Evolutionary conservation across 805 yeast species (phyloP), one percentile per base, ranked within the genome.

Genomic region (Schizosaccharomyces japonicus): DNA sequence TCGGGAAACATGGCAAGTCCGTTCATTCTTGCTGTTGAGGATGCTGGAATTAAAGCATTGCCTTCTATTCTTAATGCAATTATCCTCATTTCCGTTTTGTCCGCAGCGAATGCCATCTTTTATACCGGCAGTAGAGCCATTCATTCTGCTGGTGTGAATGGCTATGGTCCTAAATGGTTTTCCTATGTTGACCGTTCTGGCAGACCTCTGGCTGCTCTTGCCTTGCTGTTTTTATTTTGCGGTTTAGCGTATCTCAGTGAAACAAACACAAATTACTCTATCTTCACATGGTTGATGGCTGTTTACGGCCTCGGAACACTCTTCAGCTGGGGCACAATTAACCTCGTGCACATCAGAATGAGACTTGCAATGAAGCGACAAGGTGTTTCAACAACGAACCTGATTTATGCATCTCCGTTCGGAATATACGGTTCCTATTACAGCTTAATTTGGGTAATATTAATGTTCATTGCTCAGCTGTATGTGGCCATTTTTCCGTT

Each of bases 31-130:
- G 78, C 85, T 34, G 75, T 78, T 52, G 62, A 81, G 56, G 69
- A 73, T 54, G 84, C 79, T 30, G 69, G 72, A 1, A 78, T 83
- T 48, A 71, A 65, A 30, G 76, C 70, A 0, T 64, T 82, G 45
- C 92, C 92, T 31, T 72, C 76, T 56, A 68, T 84, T 50, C 83
- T 83, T 50, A 84, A 84, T 60, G 92, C 73, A 1, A 71, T 81
- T 27, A 68, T 83, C 48, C 66, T 83, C 48, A 67, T 81, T 4
- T 71, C 90, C 1, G 79, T 85, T 0, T 78, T 81, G 54, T 76
- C 84, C 32, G 84, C 93, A 1, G 94, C 93, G 48, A 81, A 81
- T 59, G 78, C 87, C 1, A 78, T 75, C 58, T 71, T 80, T 32
- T 80, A 73, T 57, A 75, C 83, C 51, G 76, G 85, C 0, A 71